These are phyloP conservation scores for Juncus effusus DNA, from an alignment of 176 grass and related monocot species.

Conservation along the genomic window DNA sequence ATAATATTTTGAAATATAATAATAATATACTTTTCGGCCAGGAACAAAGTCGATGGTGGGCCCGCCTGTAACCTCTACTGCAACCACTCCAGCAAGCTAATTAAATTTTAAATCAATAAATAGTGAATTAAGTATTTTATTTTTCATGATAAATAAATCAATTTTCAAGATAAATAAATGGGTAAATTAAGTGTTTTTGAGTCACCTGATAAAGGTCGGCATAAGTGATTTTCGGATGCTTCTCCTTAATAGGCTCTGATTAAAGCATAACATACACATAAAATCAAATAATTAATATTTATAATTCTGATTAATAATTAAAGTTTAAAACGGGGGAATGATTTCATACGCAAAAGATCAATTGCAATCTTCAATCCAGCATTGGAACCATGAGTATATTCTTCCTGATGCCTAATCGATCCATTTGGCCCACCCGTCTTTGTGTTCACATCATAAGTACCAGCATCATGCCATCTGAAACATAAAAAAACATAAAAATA, in stretches of 20 bases:
- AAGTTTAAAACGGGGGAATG: slow-evolving; percentile 5
- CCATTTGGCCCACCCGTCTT: slow-evolving; percentile 94
- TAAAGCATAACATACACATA: slow-evolving; percentile 29
- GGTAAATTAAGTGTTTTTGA: neutral
- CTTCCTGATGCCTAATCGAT: slow-evolving; percentile 83
- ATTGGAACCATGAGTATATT: slow-evolving; percentile 87
- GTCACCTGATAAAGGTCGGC: slow-evolving; percentile 97
- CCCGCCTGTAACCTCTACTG: slow-evolving; percentile 91
- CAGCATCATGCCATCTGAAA: slow-evolving; percentile 98
- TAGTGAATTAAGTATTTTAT: neutral
- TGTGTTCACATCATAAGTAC: slow-evolving; percentile 75
- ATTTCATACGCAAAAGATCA: slow-evolving; percentile 75
- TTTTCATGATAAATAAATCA: no score
- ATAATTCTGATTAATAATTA: slow-evolving; percentile 11
- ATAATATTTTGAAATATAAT: slow-evolving; percentile 2
- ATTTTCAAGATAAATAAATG: no score
- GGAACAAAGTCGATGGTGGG: slow-evolving; percentile 80
- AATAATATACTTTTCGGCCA: slow-evolving; percentile 60
- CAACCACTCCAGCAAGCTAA: slow-evolving; percentile 91
- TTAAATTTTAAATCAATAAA: slow-evolving; percentile 34
- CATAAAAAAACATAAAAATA: slow-evolving; percentile 8
- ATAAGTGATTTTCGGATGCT: slow-evolving; percentile 77
- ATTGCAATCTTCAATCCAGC: slow-evolving; percentile 95
- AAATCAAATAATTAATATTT: slow-evolving; percentile 20
- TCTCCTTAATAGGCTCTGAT: slow-evolving; percentile 74